Conservation (phyloP, 805 yeast species). For the Kazachstania psychrophila region DNA sequence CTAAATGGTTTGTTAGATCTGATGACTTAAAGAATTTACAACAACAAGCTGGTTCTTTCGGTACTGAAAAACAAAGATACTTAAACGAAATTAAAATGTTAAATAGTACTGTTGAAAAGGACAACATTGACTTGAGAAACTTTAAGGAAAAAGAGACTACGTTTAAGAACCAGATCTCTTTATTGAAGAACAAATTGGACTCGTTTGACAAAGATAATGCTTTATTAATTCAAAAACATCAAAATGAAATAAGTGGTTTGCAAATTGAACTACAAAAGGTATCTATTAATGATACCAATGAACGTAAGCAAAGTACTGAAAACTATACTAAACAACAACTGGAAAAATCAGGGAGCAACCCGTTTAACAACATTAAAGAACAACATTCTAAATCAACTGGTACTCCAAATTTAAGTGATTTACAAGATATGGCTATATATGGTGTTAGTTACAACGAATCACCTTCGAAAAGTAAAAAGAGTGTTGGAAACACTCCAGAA, state of each 20-base stretch:
- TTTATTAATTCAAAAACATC: not conserved
- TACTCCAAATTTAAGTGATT: constrained; percentile 27
- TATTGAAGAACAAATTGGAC: not conserved
- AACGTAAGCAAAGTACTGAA: not conserved
- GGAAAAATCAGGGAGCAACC: too few species aligned
- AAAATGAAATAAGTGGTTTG: not conserved
- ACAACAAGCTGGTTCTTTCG: constrained; percentile 3
- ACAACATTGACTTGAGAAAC: not conserved
- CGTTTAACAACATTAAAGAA: not conserved
- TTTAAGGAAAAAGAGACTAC: not conserved
- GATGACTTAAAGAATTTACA: constrained; percentile 2
- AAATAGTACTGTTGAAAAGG: not conserved
- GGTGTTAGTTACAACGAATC: constrained; percentile 26
- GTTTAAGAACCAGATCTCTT: not conserved
- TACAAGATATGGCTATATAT: constrained; percentile 27
- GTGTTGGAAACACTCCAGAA: constrained; percentile 1
- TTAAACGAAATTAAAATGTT: not conserved
- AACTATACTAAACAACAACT: not conserved
- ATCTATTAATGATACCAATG: not conserved
- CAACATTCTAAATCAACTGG: constrained; percentile 18
- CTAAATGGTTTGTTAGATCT: constrained; percentile 26
- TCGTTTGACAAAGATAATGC: constrained; percentile 2
- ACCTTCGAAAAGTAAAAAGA: constrained; percentile 10
- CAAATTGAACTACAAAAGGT: constrained; percentile 1
- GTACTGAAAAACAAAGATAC: constrained; percentile 4